These are phyloP conservation scores for Jamesozyma spencerorum DNA, from an alignment of 805 yeast species.

Conservation along the genomic window DNA sequence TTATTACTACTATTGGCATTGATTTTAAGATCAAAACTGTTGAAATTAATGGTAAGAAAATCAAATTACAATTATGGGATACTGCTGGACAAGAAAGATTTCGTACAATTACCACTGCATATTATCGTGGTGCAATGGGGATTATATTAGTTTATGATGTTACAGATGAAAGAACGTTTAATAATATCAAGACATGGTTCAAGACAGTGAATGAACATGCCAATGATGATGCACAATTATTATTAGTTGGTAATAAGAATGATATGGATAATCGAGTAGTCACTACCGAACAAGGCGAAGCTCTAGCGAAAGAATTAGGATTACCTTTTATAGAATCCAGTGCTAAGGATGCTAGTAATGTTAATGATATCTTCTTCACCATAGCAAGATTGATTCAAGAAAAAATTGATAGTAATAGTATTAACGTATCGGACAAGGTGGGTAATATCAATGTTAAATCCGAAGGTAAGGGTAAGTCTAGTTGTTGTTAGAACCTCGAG, in stretches of 20 bases:
- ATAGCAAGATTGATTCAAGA: constrained; percentile 81
- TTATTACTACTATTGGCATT: constrained; percentile 94
- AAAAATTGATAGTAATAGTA: constrained; percentile 42
- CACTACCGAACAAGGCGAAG: constrained; percentile 80
- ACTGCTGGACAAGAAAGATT: constrained; percentile 94
- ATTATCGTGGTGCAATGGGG: constrained; percentile 85
- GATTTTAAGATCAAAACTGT: constrained; percentile 95
- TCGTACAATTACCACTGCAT: constrained; percentile 88
- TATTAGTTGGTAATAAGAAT: constrained; percentile 90
- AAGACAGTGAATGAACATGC: constrained; percentile 94
- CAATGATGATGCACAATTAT: constrained; percentile 89
- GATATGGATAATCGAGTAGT: constrained; percentile 86
- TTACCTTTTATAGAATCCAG: constrained; percentile 90
- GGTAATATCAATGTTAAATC: constrained; percentile 23
- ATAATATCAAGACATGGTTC: constrained; percentile 88
- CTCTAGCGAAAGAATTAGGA: constrained; percentile 73
- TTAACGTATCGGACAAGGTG: constrained; percentile 42
- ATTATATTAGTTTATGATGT: constrained; percentile 75
- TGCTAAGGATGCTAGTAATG: constrained; percentile 87
- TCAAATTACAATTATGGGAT: constrained; percentile 93
- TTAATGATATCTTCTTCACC: constrained; percentile 81
- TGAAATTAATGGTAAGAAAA: constrained; percentile 81
- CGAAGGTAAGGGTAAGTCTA: constrained; percentile 31
- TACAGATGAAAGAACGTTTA: constrained; percentile 82
- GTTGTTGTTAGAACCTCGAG: constrained; percentile 42